Evolutionary conservation across 345 rosid species (phyloP), one percentile per base, ranked within the genome.

Genomic region (Combretum micranthum): DNA sequence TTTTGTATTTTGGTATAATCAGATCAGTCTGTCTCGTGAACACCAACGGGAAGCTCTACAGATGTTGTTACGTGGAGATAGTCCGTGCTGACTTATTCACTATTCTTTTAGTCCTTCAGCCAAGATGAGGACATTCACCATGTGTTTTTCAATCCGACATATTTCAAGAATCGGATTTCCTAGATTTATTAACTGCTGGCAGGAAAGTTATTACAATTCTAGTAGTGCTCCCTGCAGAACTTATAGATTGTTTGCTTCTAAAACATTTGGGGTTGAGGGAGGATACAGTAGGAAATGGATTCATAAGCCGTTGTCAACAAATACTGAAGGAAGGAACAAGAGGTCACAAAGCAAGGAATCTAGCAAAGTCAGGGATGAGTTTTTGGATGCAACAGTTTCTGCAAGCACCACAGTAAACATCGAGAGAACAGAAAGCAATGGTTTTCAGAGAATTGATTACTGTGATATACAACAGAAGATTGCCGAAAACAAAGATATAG

Each of bases 101-200:
- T 42, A 15, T 50, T 53, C 19, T 62, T 70, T 43, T 64, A 50
- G 66, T 43, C 59, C 32, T n/a, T 44, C 47, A 53, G 67, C 70
- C 71, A 66, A 56, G 60, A 74, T 78, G 83, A 77, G 73, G 70
- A 64, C 75, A 19, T 67, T 57, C 59, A 59, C 68, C 10, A 80
- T 86, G 84, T 81, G 86, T 67, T 66, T 77, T 73, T 76, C 96
- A 53, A 69, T 87, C 55, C 75, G 78, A 56, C 87, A 81, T 73
- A 66, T 75, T 56, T 84, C 91, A 50, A 87, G 77, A 77, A 69
- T 62, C 17, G 69, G 85, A 65, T 53, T 73, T 65, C 75, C 70
- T 53, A 65, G 66, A 64, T 69, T 92, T 16, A 79, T 78, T 55
- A 69, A 59, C 52, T 74, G 78, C 50, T 80, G 75, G 68, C 62